Evolutionary conservation across 225 moss, liverwort and hornwort species (phyloP).

Genomic region (Physcomitrium patens): DNA sequence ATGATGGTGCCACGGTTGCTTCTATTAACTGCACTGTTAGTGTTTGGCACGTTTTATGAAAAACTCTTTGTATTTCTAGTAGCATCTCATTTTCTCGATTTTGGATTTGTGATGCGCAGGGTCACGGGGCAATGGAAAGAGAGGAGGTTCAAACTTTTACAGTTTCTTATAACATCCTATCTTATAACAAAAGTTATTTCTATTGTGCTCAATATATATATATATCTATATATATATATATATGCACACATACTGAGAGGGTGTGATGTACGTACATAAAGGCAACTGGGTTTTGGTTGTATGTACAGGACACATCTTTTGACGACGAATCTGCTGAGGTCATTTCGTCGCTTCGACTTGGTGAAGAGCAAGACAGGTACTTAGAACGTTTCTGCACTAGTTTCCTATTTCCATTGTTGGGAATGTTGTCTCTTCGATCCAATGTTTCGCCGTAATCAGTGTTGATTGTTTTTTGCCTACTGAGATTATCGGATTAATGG

Average conservation of each 20-base stretch:
- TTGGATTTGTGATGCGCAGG: constrained; percentile 52
- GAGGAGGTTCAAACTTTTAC: constrained; percentile 68
- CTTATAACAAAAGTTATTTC: no score
- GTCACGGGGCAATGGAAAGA: constrained; percentile 83
- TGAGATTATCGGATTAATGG: neutral
- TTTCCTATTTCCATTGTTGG: constrained; percentile 1
- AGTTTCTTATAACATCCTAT: neutral
- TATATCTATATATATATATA: neutral
- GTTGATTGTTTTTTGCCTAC: neutral
- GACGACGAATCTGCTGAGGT: constrained; percentile 98
- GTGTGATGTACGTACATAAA: neutral
- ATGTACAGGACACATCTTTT: constrained; percentile 85
- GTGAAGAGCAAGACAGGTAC: constrained; percentile 92
- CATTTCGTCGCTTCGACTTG: constrained; percentile 82
- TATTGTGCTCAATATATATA: neutral
- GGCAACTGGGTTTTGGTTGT: constrained; percentile 28
- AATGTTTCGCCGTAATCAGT: neutral
- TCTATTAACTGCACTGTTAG: neutral
- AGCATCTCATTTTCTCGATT: constrained; percentile 7
- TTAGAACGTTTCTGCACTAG: neutral
- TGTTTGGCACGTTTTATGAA: neutral
- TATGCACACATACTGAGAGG: neutral
- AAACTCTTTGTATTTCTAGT: neutral
- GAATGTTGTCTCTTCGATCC: neutral
- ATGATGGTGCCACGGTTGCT: neutral